Base-by-base conservation (phyloP, 2,329 filamentous ascomycete genomes). In the Periglandula ipomoeae region DNA sequence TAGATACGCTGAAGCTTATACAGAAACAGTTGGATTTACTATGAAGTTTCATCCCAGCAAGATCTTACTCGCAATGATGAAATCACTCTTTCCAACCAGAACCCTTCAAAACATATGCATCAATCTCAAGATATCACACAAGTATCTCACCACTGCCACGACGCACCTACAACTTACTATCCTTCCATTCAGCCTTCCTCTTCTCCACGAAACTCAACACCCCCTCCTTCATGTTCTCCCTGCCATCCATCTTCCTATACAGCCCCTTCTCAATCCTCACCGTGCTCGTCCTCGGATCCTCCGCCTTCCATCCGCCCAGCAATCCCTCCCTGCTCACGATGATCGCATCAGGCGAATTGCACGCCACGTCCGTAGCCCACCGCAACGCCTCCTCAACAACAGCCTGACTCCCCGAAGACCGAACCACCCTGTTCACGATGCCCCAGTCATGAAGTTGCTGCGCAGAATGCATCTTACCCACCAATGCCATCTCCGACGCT, bases 141-240 rank as follows among this genome's bases (percentile, higher is more conserved):
- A n/a, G n/a, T n/a, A n/a, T n/a, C n/a, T n/a, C n/a, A n/a, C n/a
- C n/a, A n/a, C n/a, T n/a, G n/a, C n/a, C n/a, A n/a, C n/a, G n/a
- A n/a, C n/a, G 15, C 30, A 32, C 8, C 66, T 64, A 83, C 55
- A 83, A 57, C 62, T 81, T 82, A 60, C 78, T 82, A 50, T 79
- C 70, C 58, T 71, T 76, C 85, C 85, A 90, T 34, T 70, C 70
- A 2, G 85, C 79, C 66, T 78, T 75, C 59, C 84, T 73, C 73
- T 82, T 88, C 73, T 89, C 85, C 17, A 86, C 82, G 70, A 91
- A 91, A 52, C 85, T 86, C 65, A 63, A 70, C 19, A 90, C 71
- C 0, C 87, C 87, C 66, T 90, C 86, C 48, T 75, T 77, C 66
- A 88, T 81, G 64, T 91, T 91, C 56, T 85, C 82, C 0, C 80